Percentiles rank a stretch among this genome's conserved stretches.
phyloP scores from a whole-genome alignment of 176 grass and related monocot species.

The Luzula sylvatica region DNA sequence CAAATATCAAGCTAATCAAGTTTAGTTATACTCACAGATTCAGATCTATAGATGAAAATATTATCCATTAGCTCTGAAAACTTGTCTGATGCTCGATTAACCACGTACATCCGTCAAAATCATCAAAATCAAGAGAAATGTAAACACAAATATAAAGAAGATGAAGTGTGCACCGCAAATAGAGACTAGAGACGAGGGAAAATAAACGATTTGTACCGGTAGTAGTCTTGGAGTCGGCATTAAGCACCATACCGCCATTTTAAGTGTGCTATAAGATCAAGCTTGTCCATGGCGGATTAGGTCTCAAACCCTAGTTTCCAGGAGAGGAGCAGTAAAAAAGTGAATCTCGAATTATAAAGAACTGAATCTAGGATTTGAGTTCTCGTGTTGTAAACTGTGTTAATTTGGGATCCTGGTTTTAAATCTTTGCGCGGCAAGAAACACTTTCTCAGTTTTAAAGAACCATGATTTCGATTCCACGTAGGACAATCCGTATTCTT shows the following conservation, averaged over 20 bases:
- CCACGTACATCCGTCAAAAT: slow-evolving; percentile 75
- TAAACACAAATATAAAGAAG: background rate
- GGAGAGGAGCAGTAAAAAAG: background rate
- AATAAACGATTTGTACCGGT: slow-evolving; percentile 34
- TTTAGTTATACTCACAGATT: slow-evolving; percentile 55
- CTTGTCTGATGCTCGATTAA: slow-evolving; percentile 79
- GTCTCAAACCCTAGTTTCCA: background rate
- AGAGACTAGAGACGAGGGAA: background rate
- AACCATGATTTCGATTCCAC: no score
- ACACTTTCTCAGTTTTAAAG: no score
- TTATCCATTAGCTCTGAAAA: slow-evolving; percentile 75
- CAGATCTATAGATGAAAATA: slow-evolving; percentile 79
- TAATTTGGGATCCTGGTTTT: no score
- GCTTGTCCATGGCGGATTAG: slow-evolving; percentile 18
- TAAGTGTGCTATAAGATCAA: slow-evolving; percentile 38
- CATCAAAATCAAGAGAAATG: background rate
- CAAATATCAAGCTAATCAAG: background rate
- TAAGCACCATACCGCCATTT: slow-evolving; percentile 66
- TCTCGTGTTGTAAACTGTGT: no score
- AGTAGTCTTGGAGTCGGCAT: slow-evolving; percentile 87
- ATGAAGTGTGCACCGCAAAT: no score
- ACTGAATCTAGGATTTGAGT: no score
- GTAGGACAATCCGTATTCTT: no score
- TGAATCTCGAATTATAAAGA: no score
- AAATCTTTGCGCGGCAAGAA: no score